Percentiles rank a stretch among this genome's conserved stretches.
Evolutionary conservation across 345 rosid species (phyloP).

Genomic region (Hibiscus mutabilis): DNA sequence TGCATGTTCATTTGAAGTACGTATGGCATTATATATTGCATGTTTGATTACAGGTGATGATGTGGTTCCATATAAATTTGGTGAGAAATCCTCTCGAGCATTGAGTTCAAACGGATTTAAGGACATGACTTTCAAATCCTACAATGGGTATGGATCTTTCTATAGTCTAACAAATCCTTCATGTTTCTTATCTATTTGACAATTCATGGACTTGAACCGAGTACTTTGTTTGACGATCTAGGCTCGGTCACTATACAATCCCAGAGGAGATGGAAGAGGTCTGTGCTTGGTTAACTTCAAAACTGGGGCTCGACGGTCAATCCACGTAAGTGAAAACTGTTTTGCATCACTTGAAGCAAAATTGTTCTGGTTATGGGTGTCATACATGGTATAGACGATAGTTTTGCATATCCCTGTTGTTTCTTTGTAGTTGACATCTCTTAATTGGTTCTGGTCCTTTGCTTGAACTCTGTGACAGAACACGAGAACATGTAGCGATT

Average conservation of each 20-base stretch:
- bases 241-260: constrained; percentile 89
- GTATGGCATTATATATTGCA: constrained; percentile 7
- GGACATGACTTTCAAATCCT: constrained; percentile 62
- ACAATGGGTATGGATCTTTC: constrained; percentile 43
- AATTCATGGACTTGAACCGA: background rate
- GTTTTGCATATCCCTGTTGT: constrained; percentile 8
- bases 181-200: background rate
- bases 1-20: background rate
- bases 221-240: constrained; percentile 18
- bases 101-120: constrained; percentile 57
- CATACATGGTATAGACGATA: constrained; percentile 9
- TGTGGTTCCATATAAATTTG: constrained; percentile 79
- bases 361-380: constrained; percentile 14
- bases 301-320: constrained; percentile 50
- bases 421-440: background rate
- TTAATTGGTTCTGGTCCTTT: too few relatives aligned
- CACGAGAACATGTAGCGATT: background rate
- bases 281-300: constrained; percentile 66
- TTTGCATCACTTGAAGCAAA: constrained; percentile 10
- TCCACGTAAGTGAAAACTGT: constrained; percentile 16
- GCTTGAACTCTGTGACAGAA: constrained; percentile 2
- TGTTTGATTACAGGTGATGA: constrained; percentile 60
- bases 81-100: constrained; percentile 68
- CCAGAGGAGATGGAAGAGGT: constrained; percentile 89
- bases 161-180: background rate